Evolutionary conservation across 352 stramenopile species (phyloP).

Genomic region (Peronospora belbahrii): DNA sequence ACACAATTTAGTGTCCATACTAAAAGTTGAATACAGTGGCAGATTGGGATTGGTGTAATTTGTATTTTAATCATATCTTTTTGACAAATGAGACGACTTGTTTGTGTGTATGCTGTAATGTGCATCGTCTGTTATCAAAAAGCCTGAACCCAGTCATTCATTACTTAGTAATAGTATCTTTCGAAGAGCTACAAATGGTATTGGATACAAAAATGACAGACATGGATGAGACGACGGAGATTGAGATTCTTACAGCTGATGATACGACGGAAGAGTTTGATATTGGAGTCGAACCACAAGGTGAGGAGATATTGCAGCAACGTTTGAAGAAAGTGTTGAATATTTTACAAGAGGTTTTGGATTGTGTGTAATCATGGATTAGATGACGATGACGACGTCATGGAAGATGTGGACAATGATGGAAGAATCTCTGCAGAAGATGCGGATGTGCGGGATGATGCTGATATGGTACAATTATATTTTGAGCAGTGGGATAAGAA

Average conservation of each 20-base stretch:
- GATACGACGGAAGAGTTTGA: slow-evolving; percentile 79
- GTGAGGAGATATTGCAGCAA: slow-evolving; percentile 29
- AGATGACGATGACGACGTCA: slow-evolving; percentile 59
- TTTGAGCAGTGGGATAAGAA: neutral
- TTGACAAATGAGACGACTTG: slow-evolving; percentile 17
- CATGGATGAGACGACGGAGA: slow-evolving; percentile 50
- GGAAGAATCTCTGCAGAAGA: slow-evolving; percentile 52
- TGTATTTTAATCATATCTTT: too few relatives aligned
- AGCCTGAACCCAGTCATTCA: too few relatives aligned
- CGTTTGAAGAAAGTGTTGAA: neutral
- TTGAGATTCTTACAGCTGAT: slow-evolving; percentile 78
- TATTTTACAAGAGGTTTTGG: neutral
- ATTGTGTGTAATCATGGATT: slow-evolving; percentile 20
- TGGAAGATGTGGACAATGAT: slow-evolving; percentile 57
- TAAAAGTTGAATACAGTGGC: slow-evolving; percentile 23
- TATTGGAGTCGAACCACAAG: slow-evolving; percentile 66
- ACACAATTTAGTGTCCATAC: neutral
- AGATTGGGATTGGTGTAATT: slow-evolving; percentile 28
- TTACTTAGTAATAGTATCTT: too few relatives aligned
- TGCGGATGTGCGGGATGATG: slow-evolving; percentile 72
- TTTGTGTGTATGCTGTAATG: too few relatives aligned
- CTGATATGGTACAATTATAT: slow-evolving; percentile 40
- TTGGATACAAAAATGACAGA: slow-evolving; percentile 18
- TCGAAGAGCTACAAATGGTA: slow-evolving; percentile 12
- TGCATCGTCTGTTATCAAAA: too few relatives aligned